These are phyloP conservation scores for Aspergillus niger DNA, from an alignment of 2,329 filamentous ascomycete genomes.

Conservation along the genomic window DNA sequence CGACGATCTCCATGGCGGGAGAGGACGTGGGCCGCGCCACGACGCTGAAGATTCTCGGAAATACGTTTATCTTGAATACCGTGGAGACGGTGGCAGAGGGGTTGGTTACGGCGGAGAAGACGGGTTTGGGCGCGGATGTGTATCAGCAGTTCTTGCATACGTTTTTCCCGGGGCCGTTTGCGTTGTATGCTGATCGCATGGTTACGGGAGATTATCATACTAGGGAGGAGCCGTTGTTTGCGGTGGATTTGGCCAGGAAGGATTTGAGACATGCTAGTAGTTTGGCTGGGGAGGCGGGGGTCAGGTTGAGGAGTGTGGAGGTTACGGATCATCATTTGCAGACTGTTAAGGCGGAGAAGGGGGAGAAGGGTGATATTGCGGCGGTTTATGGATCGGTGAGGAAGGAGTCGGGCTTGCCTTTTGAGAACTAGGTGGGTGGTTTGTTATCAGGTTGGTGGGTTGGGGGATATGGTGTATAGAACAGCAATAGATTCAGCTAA, in stretches of 20 bases:
- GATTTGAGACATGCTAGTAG: conserved; percentile 73
- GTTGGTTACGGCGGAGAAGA: conserved; percentile 76
- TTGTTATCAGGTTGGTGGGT: conserved; percentile 48
- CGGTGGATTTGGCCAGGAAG: conserved; percentile 79
- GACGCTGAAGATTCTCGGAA: conserved; percentile 79
- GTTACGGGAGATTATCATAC: conserved; percentile 73
- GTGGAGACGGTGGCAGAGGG: conserved; percentile 77
- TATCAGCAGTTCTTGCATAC: conserved; percentile 71
- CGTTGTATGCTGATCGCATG: conserved; percentile 75
- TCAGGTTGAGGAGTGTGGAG: conserved; percentile 65
- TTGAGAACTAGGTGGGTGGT: conserved; percentile 74
- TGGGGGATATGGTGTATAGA: background rate
- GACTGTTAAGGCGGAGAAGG: conserved; percentile 68
- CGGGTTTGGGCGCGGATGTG: conserved; percentile 69
- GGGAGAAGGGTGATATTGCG: conserved; percentile 74
- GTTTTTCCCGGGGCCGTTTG: conserved; percentile 75
- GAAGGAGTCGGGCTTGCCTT: conserved; percentile 71
- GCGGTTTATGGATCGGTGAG: conserved; percentile 80
- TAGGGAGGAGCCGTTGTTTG: conserved; percentile 76
- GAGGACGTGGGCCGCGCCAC: conserved; percentile 69
- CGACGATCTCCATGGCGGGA: conserved; percentile 70
- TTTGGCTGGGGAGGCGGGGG: conserved; percentile 65
- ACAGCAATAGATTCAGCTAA: background rate
- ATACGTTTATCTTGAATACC: conserved; percentile 83
- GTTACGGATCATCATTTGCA: conserved; percentile 69